Evolutionary conservation across 2,329 filamentous ascomycete genomes (phyloP), one percentile per base, ranked within the genome.

Genomic region (Hypomyces rosellus): DNA sequence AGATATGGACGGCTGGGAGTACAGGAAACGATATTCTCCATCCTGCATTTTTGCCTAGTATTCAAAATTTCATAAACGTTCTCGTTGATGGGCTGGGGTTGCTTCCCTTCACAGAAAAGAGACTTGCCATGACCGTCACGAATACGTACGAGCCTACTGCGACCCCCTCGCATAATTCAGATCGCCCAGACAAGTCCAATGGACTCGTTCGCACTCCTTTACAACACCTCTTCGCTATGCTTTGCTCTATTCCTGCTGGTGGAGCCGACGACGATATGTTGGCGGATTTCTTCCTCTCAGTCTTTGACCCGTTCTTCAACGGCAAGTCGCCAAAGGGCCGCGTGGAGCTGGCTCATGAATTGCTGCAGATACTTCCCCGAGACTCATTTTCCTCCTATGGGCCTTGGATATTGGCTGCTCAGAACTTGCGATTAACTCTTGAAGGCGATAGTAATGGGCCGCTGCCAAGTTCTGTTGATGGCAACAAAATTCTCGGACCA

Each of bases 101-200:
- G 3, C 69, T 84, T 1, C 80, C 82, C 0, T 86, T 86, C 56
- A 83, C 79, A 0, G 82, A 85, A 57, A 83, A 79, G 61, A 74
- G 73, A 52, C 67, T 83, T 1, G 72, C 72, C 1, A 72, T 77
- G 61, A 73, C 71, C 34, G 65, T 70, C 13, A 63, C 77, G 37
- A 77, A 82, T 53, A 76, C 73, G 1, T 84, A 88, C 53, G 72
- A 84, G 50, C 80, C 81, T 2, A 74, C 81, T 12, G 73, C 80
- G 2, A 87, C 85, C 2, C 84, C 86, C n/a, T 84, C 84, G 0
- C 78, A 84, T 56, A 77, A 82, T 43, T 68, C 71, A 48, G 71
- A 74, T 57, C 76, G 81, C 45, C 66, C 69, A 45, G 72, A 75
- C 34, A 83, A 80, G 55, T 65, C 72, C 6, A 71, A 73, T 2